phyloP scores from a whole-genome alignment of 805 yeast species.

The Henningerozyma blattae region DNA sequence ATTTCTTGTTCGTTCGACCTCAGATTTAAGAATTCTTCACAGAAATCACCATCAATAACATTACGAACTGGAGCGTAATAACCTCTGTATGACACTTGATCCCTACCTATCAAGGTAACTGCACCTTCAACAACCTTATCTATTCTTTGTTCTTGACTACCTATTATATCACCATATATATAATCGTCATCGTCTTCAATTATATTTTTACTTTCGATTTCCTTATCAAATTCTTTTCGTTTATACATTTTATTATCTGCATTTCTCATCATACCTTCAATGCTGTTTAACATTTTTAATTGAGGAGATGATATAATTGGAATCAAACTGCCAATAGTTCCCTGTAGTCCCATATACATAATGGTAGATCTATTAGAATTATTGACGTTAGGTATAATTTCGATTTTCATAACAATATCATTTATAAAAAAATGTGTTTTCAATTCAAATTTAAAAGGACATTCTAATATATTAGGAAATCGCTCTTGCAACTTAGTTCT shows the following conservation, averaged over 20 bases:
- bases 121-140: conserved; percentile 14
- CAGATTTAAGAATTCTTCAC: conserved; percentile 41
- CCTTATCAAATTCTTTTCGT: conserved; percentile 9
- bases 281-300: conserved; percentile 39
- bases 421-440: conserved; percentile 50
- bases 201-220: conserved; percentile 2
- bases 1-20: conserved; percentile 11
- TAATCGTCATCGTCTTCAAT: conserved; percentile 2
- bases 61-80: conserved; percentile 70
- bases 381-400: conserved; percentile 25
- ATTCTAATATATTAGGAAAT: conserved; percentile 18
- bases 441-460: conserved; percentile 37
- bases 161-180: conserved; percentile 2
- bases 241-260: conserved; percentile 12
- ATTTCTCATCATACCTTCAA: conserved; percentile 37
- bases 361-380: conserved; percentile 48
- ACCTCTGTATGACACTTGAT: conserved; percentile 57
- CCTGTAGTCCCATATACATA: conserved; percentile 67
- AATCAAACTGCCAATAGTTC: conserved; percentile 61
- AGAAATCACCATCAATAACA: conserved; percentile 79
- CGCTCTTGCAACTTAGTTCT: conserved; percentile 2
- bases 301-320: conserved; percentile 60
- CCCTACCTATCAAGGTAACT: conserved; percentile 44
- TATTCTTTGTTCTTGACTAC: conserved; percentile 1
- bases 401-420: conserved; percentile 60